Percentiles rank a stretch among this genome's conserved stretches.
phyloP scores from a whole-genome alignment of 768 basidiomycete species.

The Russula olivacea region DNA sequence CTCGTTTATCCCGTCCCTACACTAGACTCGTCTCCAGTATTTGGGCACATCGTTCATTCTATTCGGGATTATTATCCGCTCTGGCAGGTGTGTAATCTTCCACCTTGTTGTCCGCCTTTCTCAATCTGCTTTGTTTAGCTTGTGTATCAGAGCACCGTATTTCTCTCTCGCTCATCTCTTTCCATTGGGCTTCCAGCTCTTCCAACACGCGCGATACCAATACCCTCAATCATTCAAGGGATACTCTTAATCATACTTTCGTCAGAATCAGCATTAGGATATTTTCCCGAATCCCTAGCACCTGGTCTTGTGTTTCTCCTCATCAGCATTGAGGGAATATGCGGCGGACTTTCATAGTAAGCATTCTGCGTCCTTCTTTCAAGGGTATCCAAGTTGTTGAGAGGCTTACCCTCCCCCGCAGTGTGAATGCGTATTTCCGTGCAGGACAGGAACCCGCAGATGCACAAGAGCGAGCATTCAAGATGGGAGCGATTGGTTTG shows the following conservation, averaged over 20 bases:
- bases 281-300: slow-evolving; percentile 45
- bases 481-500: slow-evolving; percentile 86
- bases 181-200: slow-evolving; percentile 79
- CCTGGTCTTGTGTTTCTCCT: slow-evolving; percentile 66
- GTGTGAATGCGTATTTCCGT: slow-evolving; percentile 82
- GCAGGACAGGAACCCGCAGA: slow-evolving; percentile 65
- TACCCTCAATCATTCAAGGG: slow-evolving; percentile 74
- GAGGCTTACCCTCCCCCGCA: slow-evolving; percentile 29
- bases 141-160: slow-evolving; percentile 86
- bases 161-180: slow-evolving; percentile 87
- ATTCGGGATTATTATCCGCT: slow-evolving; percentile 92
- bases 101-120: not conserved
- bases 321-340: slow-evolving; percentile 84
- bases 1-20: slow-evolving; percentile 82
- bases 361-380: slow-evolving; percentile 31
- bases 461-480: slow-evolving; percentile 77
- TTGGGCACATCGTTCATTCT: slow-evolving; percentile 74
- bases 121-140: slow-evolving; percentile 40
- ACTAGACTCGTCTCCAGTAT: slow-evolving; percentile 48
- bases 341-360: slow-evolving; percentile 89
- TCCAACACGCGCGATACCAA: slow-evolving; percentile 56
- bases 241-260: slow-evolving; percentile 56
- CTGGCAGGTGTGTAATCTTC: slow-evolving; percentile 64
- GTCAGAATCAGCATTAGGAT: slow-evolving; percentile 61
- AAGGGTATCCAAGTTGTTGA: too few relatives aligned